Percentiles rank a stretch among this genome's conserved stretches.
Evolutionary conservation across 2,329 filamentous ascomycete genomes (phyloP).

Genomic region (Fusarium sp.): DNA sequence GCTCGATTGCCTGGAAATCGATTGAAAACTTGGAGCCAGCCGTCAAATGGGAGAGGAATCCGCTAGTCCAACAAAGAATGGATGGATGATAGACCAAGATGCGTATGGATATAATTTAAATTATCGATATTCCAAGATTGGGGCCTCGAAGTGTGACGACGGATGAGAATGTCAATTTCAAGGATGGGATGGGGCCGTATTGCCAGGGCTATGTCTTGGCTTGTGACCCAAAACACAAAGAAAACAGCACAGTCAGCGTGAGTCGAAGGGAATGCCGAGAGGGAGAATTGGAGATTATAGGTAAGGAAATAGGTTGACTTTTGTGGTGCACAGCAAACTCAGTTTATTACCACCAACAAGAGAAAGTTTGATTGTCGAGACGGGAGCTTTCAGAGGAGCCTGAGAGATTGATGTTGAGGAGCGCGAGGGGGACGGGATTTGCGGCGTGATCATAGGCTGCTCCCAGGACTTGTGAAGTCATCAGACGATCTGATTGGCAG

Average conservation of each 20-base stretch:
- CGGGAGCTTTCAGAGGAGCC: conserved; percentile 25
- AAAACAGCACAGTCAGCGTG: conserved; percentile 19
- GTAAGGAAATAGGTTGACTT: neutral
- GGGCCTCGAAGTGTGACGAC: conserved; percentile 23
- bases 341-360: conserved; percentile 6
- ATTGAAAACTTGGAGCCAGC: conserved; percentile 22
- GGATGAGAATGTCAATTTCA: conserved; percentile 23
- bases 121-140: conserved; percentile 30
- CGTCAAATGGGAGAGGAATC: conserved; percentile 10
- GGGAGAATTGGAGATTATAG: neutral
- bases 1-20: conserved; percentile 24
- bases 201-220: conserved; percentile 31
- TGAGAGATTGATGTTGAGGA: conserved; percentile 17
- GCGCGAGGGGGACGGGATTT: conserved; percentile 9
- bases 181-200: conserved; percentile 8
- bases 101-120: conserved; percentile 14
- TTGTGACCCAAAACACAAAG: conserved; percentile 36
- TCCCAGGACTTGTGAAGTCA: conserved; percentile 28
- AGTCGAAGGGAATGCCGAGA: conserved; percentile 2
- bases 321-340: neutral
- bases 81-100: neutral
- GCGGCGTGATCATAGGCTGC: conserved; percentile 33
- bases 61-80: neutral
- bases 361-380: conserved; percentile 29
- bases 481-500: conserved; percentile 26